Conservation (phyloP, 78 protist genomes). For the Dictyostelium intermedium region DNA sequence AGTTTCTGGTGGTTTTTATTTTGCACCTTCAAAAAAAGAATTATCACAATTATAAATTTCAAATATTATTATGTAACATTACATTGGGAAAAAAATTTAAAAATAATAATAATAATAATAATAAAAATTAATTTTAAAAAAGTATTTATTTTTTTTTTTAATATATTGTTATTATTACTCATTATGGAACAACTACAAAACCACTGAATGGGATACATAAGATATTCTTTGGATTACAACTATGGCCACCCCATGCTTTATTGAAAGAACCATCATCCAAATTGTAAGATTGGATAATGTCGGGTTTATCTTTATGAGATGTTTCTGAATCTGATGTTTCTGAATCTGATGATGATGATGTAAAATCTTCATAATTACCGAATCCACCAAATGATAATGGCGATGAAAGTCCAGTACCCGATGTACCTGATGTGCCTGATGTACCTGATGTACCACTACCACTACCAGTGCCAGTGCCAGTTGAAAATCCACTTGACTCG, state of each 20-base stretch:
- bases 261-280: constrained; percentile 7
- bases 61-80: too few relatives aligned
- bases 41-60: not conserved
- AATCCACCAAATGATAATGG: not conserved
- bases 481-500: not conserved
- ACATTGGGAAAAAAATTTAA: too few relatives aligned
- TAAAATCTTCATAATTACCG: not conserved
- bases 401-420: not conserved
- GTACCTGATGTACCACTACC: not conserved
- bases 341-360: too few relatives aligned
- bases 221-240: constrained; percentile 39
- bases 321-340: not conserved
- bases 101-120: not conserved
- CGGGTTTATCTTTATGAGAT: not conserved
- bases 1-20: constrained; percentile 29
- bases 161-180: not conserved
- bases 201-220: constrained; percentile 56
- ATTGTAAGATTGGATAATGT: constrained; percentile 26
- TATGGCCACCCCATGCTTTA: constrained; percentile 45
- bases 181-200: constrained; percentile 37
- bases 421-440: not conserved
- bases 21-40: constrained; percentile 44
- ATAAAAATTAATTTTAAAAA: not conserved
- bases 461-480: not conserved
- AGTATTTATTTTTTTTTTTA: not conserved